Evolutionary conservation across 2,329 filamentous ascomycete species (phyloP), one percentile per base, ranked within the genome.

Genomic region (Colletotrichum graminicola): DNA sequence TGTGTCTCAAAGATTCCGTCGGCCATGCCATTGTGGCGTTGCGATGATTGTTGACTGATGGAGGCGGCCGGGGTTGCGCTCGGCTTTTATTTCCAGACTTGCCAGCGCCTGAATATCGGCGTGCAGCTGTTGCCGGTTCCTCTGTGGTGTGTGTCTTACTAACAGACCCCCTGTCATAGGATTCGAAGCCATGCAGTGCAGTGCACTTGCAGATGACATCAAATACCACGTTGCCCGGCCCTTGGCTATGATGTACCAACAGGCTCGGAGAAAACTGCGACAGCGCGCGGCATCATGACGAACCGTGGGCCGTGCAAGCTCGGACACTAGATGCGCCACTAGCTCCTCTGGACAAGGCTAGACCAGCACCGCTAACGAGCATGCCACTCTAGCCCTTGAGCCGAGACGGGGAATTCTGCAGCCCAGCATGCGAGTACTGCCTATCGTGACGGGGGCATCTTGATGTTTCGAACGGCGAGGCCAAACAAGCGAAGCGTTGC

Each of bases 221-320:
- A 41, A 39, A 41, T 26, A 41, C 3, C 34, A 6, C 45, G n/a
- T 41, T 34, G 51, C n/a, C 34, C 11, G 39, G 36, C 47, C 34
- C 34, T 52, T 39, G 63, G 52, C 56, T 29, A 23, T 29, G 16
- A 54, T 56, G 56, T 63, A 56, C 23, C 49, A 45, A 32, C 56
- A 29, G 23, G 32, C 16, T 4, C 14, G 45, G 45, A 23, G 45
- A 29, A 62, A 62, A 52, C 34, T n/a, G 32, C 60, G 43, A 52
- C 60, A 41, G 45, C 29, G 41, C 21, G 47, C 23, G 39, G 45
- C 45, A 21, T 52, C 26, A 41, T 41, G 23, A 41, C 16, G 5
- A 14, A 29, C 36, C n/a, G 34, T 23, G n/a, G 32, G 36, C 16
- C 14, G 5, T n/a, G 36, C 23, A 29, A 29, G 60, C 60, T 52